Evolutionary conservation across 306 rosid genomes (phyloP).

Genomic region (Clitoria ternatea): DNA sequence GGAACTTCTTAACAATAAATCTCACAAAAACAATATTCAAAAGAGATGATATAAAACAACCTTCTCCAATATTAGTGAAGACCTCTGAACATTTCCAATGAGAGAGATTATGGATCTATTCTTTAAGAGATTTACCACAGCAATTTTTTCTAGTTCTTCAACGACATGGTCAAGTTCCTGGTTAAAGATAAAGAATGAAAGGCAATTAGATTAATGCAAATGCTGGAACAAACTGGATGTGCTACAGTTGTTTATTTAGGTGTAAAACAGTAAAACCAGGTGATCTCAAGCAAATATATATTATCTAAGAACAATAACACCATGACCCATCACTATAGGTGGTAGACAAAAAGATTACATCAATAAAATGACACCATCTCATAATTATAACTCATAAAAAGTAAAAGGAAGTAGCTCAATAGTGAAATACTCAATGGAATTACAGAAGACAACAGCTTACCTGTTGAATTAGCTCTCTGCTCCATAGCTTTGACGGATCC

Average conservation of each 20-base stretch:
- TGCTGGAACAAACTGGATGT: background rate
- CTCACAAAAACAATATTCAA: slow-evolving; percentile 5
- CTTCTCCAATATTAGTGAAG: slow-evolving; percentile 89
- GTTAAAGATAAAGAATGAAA: slow-evolving; percentile 23
- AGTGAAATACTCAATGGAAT: background rate
- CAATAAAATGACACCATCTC: background rate
- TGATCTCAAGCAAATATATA: background rate
- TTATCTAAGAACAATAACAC: background rate
- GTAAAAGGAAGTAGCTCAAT: slow-evolving; percentile 16
- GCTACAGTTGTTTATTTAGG: slow-evolving; percentile 3
- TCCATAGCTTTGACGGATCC: slow-evolving; percentile 92
- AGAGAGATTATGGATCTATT: slow-evolving; percentile 90
- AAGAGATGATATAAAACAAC: slow-evolving; percentile 35
- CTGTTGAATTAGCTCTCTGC: slow-evolving; percentile 87
- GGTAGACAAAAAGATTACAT: background rate
- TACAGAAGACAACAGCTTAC: slow-evolving; percentile 38
- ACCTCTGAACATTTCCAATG: slow-evolving; percentile 90
- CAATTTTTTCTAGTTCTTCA: slow-evolving; percentile 91
- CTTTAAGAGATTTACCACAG: slow-evolving; percentile 88
- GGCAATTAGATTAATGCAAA: background rate
- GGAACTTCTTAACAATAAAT: background rate
- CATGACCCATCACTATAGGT: background rate
- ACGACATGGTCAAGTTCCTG: slow-evolving; percentile 97
- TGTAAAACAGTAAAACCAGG: background rate
- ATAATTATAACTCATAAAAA: background rate